Evolutionary conservation across 495 filamentous ascomycete genomes (phyloP).

Genomic region (Paragyromitra xinjiangensis): DNA sequence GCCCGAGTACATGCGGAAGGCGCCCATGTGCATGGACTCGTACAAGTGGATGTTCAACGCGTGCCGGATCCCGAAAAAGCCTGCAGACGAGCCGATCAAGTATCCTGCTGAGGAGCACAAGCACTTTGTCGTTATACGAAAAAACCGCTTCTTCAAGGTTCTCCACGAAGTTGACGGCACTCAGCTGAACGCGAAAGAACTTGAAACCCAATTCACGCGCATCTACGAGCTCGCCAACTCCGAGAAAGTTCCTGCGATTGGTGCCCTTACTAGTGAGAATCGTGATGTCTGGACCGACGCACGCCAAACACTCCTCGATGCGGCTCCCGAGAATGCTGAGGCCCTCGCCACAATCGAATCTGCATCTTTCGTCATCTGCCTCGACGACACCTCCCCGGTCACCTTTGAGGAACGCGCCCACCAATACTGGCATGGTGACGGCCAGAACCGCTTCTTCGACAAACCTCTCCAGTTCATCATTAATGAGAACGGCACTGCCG

Average conservation of each 20-base stretch:
- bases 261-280: conserved; percentile 88
- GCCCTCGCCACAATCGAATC: conserved; percentile 85
- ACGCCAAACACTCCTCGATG: conserved; percentile 76
- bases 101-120: conserved; percentile 76
- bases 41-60: conserved; percentile 99
- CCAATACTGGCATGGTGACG: conserved; percentile 98
- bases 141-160: conserved; percentile 98
- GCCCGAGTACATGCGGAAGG: conserved; percentile 96
- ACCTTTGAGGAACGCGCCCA: conserved; percentile 95
- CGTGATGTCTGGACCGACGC: conserved; percentile 89
- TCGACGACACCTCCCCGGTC: conserved; percentile 90
- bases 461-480: conserved; percentile 98
- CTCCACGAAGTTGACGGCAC: conserved; percentile 78
- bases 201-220: conserved; percentile 84
- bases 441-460: conserved; percentile 96
- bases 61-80: conserved; percentile 83
- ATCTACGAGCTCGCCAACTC: conserved; percentile 80
- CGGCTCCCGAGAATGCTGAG: conserved; percentile 77
- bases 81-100: conserved; percentile 84
- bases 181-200: conserved; percentile 83
- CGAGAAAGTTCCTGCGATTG: conserved; percentile 75
- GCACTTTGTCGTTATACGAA: conserved; percentile 89
- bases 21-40: conserved; percentile 94
- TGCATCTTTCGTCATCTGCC: conserved; percentile 88
- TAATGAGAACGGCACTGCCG: conserved; percentile 97